phyloP scores from a whole-genome alignment of 305 asterid genomes.

The Fraxinus sp. region DNA sequence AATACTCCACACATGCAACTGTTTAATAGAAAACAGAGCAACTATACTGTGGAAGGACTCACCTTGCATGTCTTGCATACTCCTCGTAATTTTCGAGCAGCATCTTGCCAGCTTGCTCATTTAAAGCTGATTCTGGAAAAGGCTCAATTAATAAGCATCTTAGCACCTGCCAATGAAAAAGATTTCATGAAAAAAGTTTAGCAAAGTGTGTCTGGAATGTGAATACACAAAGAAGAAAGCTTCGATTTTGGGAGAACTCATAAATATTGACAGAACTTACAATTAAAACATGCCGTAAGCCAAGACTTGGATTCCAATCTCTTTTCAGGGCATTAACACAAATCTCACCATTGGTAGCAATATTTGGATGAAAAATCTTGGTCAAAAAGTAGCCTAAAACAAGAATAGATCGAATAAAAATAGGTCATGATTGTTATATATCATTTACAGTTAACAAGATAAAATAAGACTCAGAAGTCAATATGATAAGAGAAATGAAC shows the following conservation, averaged over 20 bases:
- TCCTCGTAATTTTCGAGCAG: conserved; percentile 87
- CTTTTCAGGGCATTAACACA: conserved; percentile 93
- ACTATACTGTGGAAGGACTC: conserved; percentile 11
- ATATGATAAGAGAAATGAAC: neutral
- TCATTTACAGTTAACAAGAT: neutral
- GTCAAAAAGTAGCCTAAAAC: conserved; percentile 80
- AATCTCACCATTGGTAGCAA: conserved; percentile 83
- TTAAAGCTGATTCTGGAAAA: conserved; percentile 95
- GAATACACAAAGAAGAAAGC: neutral
- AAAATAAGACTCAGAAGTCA: neutral
- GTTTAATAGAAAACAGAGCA: neutral
- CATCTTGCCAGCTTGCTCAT: conserved; percentile 98
- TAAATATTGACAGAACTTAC: conserved; percentile 38
- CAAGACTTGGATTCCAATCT: conserved; percentile 93
- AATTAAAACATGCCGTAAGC: conserved; percentile 80
- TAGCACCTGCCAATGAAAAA: conserved; percentile 59
- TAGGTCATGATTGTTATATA: neutral
- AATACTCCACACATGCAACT: neutral
- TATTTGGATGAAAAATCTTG: conserved; percentile 92
- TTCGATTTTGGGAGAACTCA: neutral
- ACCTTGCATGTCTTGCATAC: conserved; percentile 91
- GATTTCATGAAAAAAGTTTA: neutral
- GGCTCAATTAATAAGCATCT: conserved; percentile 96
- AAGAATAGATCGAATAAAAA: conserved; percentile 3
- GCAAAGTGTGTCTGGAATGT: neutral